Base-by-base conservation (phyloP, 192 early-diverging fungal species). In the Entomortierella parvispora region DNA sequence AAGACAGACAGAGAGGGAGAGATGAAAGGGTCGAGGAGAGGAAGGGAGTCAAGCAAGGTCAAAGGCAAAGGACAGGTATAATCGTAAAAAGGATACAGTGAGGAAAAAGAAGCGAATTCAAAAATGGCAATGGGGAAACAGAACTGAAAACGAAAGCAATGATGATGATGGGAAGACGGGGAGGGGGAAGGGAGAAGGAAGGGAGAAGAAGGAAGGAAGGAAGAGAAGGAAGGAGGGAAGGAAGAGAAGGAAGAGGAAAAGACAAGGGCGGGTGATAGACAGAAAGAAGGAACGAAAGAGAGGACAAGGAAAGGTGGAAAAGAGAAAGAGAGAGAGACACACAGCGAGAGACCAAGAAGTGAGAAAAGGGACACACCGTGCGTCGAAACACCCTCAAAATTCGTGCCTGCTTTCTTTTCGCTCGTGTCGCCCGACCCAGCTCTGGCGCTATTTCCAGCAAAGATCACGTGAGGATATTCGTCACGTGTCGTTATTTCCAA, bases 271-370 rank as follows among this genome's bases (percentile, higher is more conserved):
- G 48, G 29, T 28, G 23, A 42, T 33, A 42, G 20, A 46, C 18
- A 28, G 12, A 58, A 32, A 22, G 15, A 11, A 20, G 46, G 33
- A 8, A 54, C 26, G 22, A 42, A 10, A 48, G 54, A 25, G 22
- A 20, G 17, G 29, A 58, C 10, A 67, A 37, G 4, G 26, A 48
- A 48, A 17, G 26, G 32, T 22, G 33, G 0, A 32, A 49, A 8
- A 18, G 3, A 31, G 53, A 55, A 15, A n/a, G 53, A 18, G 37
- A 50, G 33, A 49, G 34, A 62, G n/a, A n/a, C n/a, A n/a, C n/a
- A n/a, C n/a, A n/a, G n/a, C n/a, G n/a, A n/a, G n/a, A n/a, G n/a
- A n/a, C n/a, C n/a, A 49, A 15, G 23, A 62, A 49, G 3, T 20
- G 49, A 62, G 14, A 33, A 28, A 34, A 34, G 48, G 28, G 29